phyloP scores from a whole-genome alignment of 768 basidiomycete species.

The Lactarius sanguifluus region DNA sequence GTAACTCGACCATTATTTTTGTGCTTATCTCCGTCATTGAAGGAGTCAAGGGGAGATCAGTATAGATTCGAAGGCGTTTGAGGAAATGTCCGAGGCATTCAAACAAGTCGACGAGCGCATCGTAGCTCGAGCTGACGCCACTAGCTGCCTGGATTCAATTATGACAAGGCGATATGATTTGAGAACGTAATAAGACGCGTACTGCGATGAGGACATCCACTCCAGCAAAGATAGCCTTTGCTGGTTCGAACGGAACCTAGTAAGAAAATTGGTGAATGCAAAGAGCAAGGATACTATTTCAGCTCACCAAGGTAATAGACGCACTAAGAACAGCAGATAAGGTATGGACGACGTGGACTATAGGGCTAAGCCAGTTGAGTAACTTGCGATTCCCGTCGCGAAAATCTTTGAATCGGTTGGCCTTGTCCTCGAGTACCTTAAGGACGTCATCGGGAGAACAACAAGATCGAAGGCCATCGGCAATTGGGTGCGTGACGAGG shows the following conservation, averaged over 20 bases:
- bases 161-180: background rate
- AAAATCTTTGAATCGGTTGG: background rate
- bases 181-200: background rate
- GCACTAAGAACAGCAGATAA: background rate
- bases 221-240: background rate
- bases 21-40: no score
- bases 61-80: no score
- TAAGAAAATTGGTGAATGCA: no score
- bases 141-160: no score
- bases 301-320: background rate
- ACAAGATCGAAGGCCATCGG: background rate
- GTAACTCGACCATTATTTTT: no score
- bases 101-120: no score
- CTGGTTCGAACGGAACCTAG: conserved; percentile 1
- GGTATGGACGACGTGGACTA: background rate
- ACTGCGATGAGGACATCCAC: conserved; percentile 8
- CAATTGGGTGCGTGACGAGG: no score
- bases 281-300: background rate
- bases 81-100: no score
- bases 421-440: background rate
- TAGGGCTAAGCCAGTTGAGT: no score
- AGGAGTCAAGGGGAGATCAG: no score
- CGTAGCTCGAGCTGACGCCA: no score
- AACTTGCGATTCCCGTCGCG: background rate
- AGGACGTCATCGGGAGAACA: background rate